Evolutionary conservation across 106 monocot species (phyloP).

Genomic region (Dendrobium nobile): DNA sequence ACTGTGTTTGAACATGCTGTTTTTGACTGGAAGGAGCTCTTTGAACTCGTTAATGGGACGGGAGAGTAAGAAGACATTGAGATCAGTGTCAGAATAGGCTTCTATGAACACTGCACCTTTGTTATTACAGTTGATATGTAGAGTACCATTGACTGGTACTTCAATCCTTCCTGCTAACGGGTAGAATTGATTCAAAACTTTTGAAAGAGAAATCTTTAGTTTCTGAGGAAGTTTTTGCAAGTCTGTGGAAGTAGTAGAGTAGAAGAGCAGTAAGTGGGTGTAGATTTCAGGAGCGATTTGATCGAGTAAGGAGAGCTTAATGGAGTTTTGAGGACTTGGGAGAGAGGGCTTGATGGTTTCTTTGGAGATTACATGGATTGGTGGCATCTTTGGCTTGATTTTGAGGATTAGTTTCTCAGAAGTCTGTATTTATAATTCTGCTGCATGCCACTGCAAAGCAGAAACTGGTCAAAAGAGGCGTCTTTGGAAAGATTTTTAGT

Average conservation of each 20-base stretch:
- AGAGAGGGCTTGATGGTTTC: constrained; percentile 25
- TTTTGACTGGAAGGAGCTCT: constrained; percentile 17
- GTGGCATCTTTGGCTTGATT: constrained; percentile 8
- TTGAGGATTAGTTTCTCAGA: not conserved
- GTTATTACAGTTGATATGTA: constrained; percentile 27
- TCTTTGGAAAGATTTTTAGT: too few species aligned
- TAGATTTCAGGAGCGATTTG: constrained; percentile 18
- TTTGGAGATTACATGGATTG: constrained; percentile 11
- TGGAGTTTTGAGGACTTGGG: constrained; percentile 6
- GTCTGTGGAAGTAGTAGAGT: constrained; percentile 2
- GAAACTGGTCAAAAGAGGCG: too few species aligned
- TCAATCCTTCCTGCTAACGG: constrained; percentile 33
- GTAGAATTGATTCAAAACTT: constrained; percentile 19
- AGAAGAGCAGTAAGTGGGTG: constrained; percentile 30
- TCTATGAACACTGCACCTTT: constrained; percentile 20
- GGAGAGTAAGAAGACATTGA: constrained; percentile 4
- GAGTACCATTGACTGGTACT: constrained; percentile 1
- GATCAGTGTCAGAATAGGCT: constrained; percentile 1
- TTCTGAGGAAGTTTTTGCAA: not conserved
- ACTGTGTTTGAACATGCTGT: not conserved
- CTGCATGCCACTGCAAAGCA: too few species aligned
- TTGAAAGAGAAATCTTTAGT: constrained; percentile 26
- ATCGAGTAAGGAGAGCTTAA: constrained; percentile 22
- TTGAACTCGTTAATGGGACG: constrained; percentile 11
- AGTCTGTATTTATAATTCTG: too few species aligned